A percentile compares a stretch with the other conserved stretches of the same genome.
Conservation (phyloP, 202 grass and related monocot species). For the Hordeum pubiflorum region DNA sequence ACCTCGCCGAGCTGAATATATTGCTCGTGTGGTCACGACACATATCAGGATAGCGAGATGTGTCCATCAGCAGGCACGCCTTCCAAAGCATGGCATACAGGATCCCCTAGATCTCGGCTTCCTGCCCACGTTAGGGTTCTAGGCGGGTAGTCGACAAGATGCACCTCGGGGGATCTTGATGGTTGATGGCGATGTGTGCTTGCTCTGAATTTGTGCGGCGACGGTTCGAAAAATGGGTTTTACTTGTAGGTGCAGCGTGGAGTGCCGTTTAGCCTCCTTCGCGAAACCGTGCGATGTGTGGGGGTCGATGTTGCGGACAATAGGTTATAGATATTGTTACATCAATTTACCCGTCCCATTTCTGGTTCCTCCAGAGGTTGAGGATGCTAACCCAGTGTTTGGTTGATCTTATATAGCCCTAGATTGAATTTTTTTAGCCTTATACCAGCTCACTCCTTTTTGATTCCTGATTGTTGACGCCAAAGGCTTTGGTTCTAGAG, state of each 20-base stretch:
- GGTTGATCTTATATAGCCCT: neutral
- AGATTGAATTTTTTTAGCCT: neutral
- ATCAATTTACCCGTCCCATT: neutral
- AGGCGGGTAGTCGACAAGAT: neutral
- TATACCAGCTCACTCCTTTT: no score
- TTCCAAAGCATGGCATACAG: neutral
- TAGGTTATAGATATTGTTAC: neutral
- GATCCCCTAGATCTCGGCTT: neutral
- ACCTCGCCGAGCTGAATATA: neutral
- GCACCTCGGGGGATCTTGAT: neutral
- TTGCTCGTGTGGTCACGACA: constrained; percentile 38
- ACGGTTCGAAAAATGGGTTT: neutral
- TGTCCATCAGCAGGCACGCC: neutral
- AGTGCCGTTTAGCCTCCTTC: neutral
- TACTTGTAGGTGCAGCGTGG: neutral
- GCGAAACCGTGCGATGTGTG: neutral
- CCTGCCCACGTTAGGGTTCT: neutral
- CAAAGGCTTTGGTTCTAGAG: no score
- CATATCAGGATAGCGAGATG: constrained; percentile 15
- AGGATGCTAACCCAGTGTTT: neutral
- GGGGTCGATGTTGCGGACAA: neutral
- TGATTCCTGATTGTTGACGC: neutral
- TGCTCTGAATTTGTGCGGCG: neutral
- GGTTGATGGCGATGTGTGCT: neutral
- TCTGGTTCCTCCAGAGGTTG: neutral